Evolutionary conservation across 495 filamentous ascomycete species (phyloP).

Genomic region (Podospora bellae-mahoneyi): DNA sequence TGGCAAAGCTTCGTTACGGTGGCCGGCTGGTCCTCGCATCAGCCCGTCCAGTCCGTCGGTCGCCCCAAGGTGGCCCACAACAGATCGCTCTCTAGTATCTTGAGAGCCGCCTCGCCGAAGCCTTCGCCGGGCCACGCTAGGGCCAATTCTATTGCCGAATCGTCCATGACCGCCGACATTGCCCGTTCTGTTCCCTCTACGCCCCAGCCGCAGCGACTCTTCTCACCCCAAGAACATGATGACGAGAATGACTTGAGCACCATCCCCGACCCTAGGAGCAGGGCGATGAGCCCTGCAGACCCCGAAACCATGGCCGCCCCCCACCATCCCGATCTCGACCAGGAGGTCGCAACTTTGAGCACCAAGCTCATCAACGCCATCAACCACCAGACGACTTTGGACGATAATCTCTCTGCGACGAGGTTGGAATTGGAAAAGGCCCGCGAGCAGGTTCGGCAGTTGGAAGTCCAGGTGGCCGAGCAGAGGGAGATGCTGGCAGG

Average conservation of each 20-base stretch:
- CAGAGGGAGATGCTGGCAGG: slow-evolving; percentile 61
- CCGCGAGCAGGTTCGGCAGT: slow-evolving; percentile 58
- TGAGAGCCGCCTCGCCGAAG: slow-evolving; percentile 32
- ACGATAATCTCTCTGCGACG: slow-evolving; percentile 79
- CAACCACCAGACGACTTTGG: slow-evolving; percentile 90
- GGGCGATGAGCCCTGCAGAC: slow-evolving; percentile 37
- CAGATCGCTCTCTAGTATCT: slow-evolving; percentile 48
- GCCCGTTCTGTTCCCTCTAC: slow-evolving; percentile 24
- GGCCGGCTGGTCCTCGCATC: slow-evolving; percentile 51
- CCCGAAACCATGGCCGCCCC: slow-evolving; percentile 24
- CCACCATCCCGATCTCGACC: slow-evolving; percentile 72
- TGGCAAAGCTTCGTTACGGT: slow-evolving; percentile 48
- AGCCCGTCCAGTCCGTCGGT: slow-evolving; percentile 26
- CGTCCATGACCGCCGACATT: slow-evolving; percentile 22
- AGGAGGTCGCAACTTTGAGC: slow-evolving; percentile 85
- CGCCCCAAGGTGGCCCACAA: slow-evolving; percentile 45
- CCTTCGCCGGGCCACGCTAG: slow-evolving; percentile 20
- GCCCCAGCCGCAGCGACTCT: slow-evolving; percentile 32
- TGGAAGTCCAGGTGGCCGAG: slow-evolving; percentile 55
- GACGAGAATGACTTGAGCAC: slow-evolving; percentile 48
- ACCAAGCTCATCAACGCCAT: slow-evolving; percentile 96
- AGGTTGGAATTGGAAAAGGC: slow-evolving; percentile 80
- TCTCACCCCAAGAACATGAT: slow-evolving; percentile 33
- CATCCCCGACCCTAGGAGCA: slow-evolving; percentile 47
- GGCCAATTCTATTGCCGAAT: slow-evolving; percentile 23